phyloP scores from a whole-genome alignment of 768 basidiomycete species.

The Podaxis carcinomalis region DNA sequence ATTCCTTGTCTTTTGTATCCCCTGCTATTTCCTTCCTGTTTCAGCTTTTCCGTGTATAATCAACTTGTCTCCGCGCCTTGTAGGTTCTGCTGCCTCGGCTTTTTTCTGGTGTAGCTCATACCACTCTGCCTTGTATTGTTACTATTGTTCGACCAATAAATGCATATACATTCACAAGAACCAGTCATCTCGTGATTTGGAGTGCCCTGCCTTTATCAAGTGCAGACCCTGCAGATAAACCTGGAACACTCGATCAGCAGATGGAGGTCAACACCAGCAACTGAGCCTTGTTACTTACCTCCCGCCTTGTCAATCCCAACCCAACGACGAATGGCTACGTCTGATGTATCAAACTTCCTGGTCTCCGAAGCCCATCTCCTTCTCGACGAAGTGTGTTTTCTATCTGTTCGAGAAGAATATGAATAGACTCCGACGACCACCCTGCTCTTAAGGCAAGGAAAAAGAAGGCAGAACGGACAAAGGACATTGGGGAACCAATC shows the following conservation, averaged over 20 bases:
- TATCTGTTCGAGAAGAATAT: constrained; percentile 7
- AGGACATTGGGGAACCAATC: constrained; percentile 75
- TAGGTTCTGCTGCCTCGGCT: constrained; percentile 3
- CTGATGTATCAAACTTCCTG: constrained; percentile 52
- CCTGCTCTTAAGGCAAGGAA: constrained; percentile 50
- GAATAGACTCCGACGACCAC: constrained; percentile 5
- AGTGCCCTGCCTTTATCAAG: background rate
- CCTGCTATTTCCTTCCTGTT: constrained; percentile 5
- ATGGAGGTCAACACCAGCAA: too few relatives aligned
- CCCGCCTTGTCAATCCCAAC: background rate
- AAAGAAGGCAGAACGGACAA: constrained; percentile 67
- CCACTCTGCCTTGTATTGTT: constrained; percentile 11
- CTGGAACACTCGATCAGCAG: too few relatives aligned
- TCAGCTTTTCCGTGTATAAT: constrained; percentile 10
- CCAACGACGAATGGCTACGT: constrained; percentile 9
- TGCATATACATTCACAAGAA: background rate
- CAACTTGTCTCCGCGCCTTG: background rate
- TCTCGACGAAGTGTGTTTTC: constrained; percentile 48
- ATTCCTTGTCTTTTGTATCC: background rate
- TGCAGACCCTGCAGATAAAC: background rate
- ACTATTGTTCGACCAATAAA: constrained; percentile 1
- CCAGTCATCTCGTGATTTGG: background rate
- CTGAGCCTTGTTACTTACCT: background rate
- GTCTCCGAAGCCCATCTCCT: constrained; percentile 69
- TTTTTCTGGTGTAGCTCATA: constrained; percentile 12